Conservation (phyloP, 2,329 filamentous ascomycete genomes). For the Exophiala xenobiotica region DNA sequence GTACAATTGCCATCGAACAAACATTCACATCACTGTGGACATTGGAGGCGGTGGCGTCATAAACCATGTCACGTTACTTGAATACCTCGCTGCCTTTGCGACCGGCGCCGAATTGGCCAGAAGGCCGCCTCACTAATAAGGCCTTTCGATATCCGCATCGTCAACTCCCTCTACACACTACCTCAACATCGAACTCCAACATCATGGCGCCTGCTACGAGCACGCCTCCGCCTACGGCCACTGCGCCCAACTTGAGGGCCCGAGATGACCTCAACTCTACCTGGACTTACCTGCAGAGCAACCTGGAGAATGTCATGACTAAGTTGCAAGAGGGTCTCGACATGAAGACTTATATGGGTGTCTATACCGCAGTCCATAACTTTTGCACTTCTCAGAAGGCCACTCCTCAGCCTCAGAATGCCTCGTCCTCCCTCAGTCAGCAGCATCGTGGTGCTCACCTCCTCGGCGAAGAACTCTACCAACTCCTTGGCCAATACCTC, state of each 20-base stretch:
- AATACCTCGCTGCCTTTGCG: too few species aligned
- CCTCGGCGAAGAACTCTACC: conserved; percentile 92
- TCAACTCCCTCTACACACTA: too few species aligned
- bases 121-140: too few species aligned
- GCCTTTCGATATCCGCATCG: too few species aligned
- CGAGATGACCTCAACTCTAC: conserved; percentile 59
- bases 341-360: conserved; percentile 64
- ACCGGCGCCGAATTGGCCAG: too few species aligned
- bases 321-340: conserved; percentile 90
- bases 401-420: conserved; percentile 43
- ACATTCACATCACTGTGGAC: too few species aligned
- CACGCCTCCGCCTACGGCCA: conserved; percentile 24
- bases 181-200: background rate
- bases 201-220: conserved; percentile 25
- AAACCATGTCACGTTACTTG: too few species aligned
- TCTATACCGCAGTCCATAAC: conserved; percentile 81
- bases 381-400: conserved; percentile 99
- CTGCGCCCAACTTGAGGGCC: conserved; percentile 22
- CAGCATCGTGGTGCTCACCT: conserved; percentile 64
- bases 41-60: too few species aligned
- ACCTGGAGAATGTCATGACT: conserved; percentile 90
- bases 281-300: conserved; percentile 86
- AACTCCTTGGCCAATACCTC: conserved; percentile 84
- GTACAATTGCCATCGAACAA: too few species aligned
- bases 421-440: conserved; percentile 6